A percentile compares a stretch with the other conserved stretches of the same genome.
Conservation (phyloP, 106 monocot species). For the Posidonia australis region DNA sequence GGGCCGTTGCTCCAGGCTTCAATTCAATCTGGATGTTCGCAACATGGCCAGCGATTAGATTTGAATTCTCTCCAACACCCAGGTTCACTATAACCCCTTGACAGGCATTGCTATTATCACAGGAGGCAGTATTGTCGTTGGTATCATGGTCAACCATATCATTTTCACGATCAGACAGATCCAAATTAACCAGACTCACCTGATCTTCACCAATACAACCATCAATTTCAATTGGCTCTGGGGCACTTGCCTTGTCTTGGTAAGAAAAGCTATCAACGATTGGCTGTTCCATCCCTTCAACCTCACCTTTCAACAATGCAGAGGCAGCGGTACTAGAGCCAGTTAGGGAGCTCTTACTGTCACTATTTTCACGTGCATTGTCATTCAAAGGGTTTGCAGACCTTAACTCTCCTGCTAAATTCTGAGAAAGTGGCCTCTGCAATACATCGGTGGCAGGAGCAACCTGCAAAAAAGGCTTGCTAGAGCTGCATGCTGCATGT, state of each 20-base stretch:
- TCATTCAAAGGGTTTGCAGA: not conserved
- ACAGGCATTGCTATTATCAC: no score
- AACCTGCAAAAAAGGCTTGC: not conserved
- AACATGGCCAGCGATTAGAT: no score
- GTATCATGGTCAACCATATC: no score
- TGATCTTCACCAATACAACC: not conserved
- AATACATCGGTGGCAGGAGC: not conserved
- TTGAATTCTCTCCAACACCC: no score
- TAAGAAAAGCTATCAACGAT: not conserved
- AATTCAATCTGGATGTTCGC: no score
- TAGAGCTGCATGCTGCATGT: not conserved
- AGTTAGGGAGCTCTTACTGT: not conserved
- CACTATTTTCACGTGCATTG: not conserved
- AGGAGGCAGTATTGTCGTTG: no score
- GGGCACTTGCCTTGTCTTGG: not conserved
- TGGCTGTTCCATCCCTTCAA: not conserved
- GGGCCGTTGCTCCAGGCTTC: no score
- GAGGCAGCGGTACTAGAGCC: not conserved
- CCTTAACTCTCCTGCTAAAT: not conserved
- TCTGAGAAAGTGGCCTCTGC: not conserved
- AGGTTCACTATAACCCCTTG: no score
- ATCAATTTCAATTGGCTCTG: no score
- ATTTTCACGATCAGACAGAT: not conserved
- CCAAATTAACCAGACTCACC: not conserved
- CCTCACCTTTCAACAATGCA: not conserved